Evolutionary conservation across 305 asterid genomes (phyloP).

Genomic region (Solanum hybrid): DNA sequence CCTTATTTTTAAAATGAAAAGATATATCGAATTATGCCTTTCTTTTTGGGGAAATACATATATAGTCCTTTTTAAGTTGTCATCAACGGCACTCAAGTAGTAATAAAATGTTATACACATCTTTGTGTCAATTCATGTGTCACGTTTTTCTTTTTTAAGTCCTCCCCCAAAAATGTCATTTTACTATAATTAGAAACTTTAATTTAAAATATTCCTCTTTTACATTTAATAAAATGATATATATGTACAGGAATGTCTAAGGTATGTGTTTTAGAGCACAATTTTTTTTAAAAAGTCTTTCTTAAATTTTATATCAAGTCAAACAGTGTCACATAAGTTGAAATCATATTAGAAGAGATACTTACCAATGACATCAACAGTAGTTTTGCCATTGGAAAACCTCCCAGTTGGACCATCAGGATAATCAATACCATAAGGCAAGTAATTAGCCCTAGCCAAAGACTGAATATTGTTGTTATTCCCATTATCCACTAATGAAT

Average conservation of each 20-base stretch:
- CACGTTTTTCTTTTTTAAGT: no score
- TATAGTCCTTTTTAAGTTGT: neutral
- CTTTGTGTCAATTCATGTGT: neutral
- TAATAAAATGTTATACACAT: neutral
- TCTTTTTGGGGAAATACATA: neutral
- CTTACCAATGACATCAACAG: slow-evolving; percentile 58
- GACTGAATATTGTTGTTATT: slow-evolving; percentile 60
- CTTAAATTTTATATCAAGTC: neutral
- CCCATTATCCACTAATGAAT: slow-evolving; percentile 69
- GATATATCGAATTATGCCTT: neutral
- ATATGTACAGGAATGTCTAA: neutral
- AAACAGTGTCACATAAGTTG: neutral
- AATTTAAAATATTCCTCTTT: no score
- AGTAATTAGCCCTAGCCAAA: slow-evolving; percentile 58
- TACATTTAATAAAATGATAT: no score
- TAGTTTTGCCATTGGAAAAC: slow-evolving; percentile 68
- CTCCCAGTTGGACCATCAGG: slow-evolving; percentile 62
- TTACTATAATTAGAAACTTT: no score
- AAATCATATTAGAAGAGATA: no score
- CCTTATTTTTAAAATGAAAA: neutral
- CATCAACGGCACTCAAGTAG: neutral
- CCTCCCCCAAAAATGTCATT: neutral
- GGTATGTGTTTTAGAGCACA: neutral
- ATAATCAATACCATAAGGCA: slow-evolving; percentile 69
- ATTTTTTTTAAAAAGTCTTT: neutral